Evolutionary conservation across 331 rosid genomes (phyloP), one percentile per base, ranked within the genome.

Genomic region (Pyrus hybrid): DNA sequence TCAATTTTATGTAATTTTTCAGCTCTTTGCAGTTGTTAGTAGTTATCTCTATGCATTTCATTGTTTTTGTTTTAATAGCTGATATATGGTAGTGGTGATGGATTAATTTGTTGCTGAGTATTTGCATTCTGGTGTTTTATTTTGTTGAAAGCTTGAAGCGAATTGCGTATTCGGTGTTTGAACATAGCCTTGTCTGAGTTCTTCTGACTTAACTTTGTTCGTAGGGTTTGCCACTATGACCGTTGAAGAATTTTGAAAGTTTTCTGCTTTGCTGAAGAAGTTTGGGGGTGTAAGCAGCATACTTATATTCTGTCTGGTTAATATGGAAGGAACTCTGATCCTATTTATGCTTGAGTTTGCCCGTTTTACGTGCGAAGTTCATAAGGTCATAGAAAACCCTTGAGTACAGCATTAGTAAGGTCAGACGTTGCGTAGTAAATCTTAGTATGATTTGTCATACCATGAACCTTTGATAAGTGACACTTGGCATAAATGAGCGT

Each of bases 401-500:
- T 3, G 56, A 13, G 32, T 30, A 6, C 30, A 20, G n/a, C 13
- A 35, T 45, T 70, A 51, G 26, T 10, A 17, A 47, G 13, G 43
- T n/a, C 21, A 21, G 65, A 28, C 28, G n/a, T 61, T 61, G 35
- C 14, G 0, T 9, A 18, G 28, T 62, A 5, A 5, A 62, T 62
- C 7, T 4, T 14, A 6, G 32, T 61, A 23, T 26, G 6, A 25
- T 56, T 12, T 54, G 41, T 22, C 65, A 63, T 66, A 23, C 68
- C 16, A 54, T 25, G 67, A 13, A 51, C 51, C 61, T 72, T 56
- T 57, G 62, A 76, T 41, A 30, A 53, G 67, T 76, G 62, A 51
- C 60, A 28, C 32, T 62, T 60, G 18, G 70, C 77, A 70, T 74
- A 67, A 67, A 83, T 71, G 47, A 41, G 56, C 28, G 58, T 71